Percentiles rank a stretch among this genome's conserved stretches.
Conservation (phyloP, 306 rosid genomes). For the Vigna radiata region DNA sequence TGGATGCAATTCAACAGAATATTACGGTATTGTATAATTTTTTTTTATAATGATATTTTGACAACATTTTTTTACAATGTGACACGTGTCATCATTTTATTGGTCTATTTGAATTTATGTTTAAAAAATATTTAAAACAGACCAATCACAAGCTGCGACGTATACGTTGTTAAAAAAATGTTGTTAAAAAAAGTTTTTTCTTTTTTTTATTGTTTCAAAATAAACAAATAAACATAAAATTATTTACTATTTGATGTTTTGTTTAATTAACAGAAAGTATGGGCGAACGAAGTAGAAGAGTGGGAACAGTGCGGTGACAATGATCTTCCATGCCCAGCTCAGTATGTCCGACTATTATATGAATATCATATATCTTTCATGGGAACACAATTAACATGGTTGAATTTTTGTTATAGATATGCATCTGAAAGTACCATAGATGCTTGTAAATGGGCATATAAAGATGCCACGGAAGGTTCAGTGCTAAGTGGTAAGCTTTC, state of each 20-base stretch:
- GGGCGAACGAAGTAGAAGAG: conserved; percentile 66
- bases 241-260: background rate
- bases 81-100: too few species aligned
- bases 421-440: conserved; percentile 76
- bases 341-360: conserved; percentile 48
- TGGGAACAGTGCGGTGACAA: conserved; percentile 72
- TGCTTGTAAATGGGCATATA: conserved; percentile 86
- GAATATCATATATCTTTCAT: too few species aligned
- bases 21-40: conserved; percentile 60
- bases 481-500: conserved; percentile 58
- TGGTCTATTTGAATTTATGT: too few species aligned
- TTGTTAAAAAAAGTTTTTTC: too few species aligned
- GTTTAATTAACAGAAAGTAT: conserved; percentile 58
- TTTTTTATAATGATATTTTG: too few species aligned
- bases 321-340: conserved; percentile 64
- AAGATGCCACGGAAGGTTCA: conserved; percentile 66
- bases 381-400: too few species aligned
- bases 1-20: conserved; percentile 65
- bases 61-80: too few species aligned
- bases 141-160: too few species aligned
- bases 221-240: too few species aligned
- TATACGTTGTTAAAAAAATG: too few species aligned
- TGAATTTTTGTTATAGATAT: conserved; percentile 54
- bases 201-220: too few species aligned
- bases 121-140: too few species aligned